A percentile compares a stretch with the other conserved stretches of the same genome.
These are phyloP conservation scores for Fusarium incarnatum DNA, from an alignment of 2,329 filamentous ascomycete species.

Conservation along the genomic window DNA sequence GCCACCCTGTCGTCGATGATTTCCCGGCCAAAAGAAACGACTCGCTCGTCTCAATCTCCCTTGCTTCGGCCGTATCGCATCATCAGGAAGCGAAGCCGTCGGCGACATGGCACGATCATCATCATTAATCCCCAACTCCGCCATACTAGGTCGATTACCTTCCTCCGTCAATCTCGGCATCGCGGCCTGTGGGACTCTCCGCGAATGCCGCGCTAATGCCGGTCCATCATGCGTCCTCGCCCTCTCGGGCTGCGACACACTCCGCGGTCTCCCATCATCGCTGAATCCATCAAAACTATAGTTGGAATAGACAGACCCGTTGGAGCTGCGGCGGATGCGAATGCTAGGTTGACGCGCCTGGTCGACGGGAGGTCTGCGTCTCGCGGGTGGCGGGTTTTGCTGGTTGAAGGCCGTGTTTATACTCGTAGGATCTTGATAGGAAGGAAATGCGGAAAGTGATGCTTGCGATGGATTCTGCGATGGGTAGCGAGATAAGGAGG, in stretches of 20 bases:
- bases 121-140: slow-evolving; percentile 48
- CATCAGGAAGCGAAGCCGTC: slow-evolving; percentile 44
- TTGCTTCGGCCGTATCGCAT: slow-evolving; percentile 16
- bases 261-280: slow-evolving; percentile 48
- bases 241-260: slow-evolving; percentile 52
- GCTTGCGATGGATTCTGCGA: slow-evolving; percentile 22
- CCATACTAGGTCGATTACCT: slow-evolving; percentile 51
- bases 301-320: slow-evolving; percentile 39
- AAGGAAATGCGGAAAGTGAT: slow-evolving; percentile 32
- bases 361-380: slow-evolving; percentile 32
- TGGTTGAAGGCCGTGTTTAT: background rate
- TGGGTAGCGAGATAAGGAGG: slow-evolving; percentile 22
- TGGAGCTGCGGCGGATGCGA: slow-evolving; percentile 42
- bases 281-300: slow-evolving; percentile 24
- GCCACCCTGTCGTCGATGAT: slow-evolving; percentile 18
- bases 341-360: slow-evolving; percentile 44
- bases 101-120: slow-evolving; percentile 42
- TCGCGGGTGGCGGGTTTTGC: background rate
- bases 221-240: slow-evolving; percentile 36
- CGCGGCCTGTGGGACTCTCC: slow-evolving; percentile 49
- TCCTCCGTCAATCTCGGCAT: slow-evolving; percentile 57
- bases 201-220: slow-evolving; percentile 46
- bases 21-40: slow-evolving; percentile 46
- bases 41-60: slow-evolving; percentile 40
- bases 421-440: slow-evolving; percentile 3